Conservation (phyloP, 1,284 basidiomycete species). For the Ceratobasidium sp. region DNA sequence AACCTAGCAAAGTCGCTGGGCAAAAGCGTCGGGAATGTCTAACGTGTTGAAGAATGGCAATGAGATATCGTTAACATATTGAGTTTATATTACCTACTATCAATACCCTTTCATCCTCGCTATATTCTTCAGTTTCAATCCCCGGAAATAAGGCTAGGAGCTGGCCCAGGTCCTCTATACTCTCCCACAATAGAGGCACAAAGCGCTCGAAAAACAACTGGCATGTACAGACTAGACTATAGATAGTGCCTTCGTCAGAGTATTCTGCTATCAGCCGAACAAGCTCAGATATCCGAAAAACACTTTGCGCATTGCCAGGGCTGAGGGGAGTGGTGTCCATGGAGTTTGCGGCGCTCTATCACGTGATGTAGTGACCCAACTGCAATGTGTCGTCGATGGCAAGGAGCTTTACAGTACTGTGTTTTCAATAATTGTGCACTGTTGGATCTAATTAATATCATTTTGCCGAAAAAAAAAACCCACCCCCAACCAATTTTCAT, state of each 20-base stretch:
- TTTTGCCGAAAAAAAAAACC: no score
- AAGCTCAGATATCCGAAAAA: neutral
- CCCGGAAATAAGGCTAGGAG: neutral
- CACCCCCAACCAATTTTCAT: no score
- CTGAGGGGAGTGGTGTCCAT: neutral
- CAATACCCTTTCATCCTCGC: neutral
- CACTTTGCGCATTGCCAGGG: neutral
- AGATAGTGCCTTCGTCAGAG: neutral
- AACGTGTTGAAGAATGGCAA: neutral
- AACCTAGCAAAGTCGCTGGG: neutral
- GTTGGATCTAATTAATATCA: no score
- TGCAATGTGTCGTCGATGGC: no score
- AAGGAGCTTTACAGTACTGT: no score
- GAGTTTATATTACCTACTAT: slow-evolving; percentile 1
- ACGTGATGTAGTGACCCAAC: no score
- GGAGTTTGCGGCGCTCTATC: no score
- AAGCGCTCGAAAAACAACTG: neutral
- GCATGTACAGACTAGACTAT: neutral
- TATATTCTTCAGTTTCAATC: neutral
- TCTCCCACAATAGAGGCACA: slow-evolving; percentile 10
- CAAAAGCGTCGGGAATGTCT: neutral
- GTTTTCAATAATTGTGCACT: no score
- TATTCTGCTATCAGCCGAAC: neutral
- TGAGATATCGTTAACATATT: neutral
- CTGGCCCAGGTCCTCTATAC: neutral